Base-by-base conservation (phyloP, 192 early-diverging fungal genomes). In the Coemansia sp. region DNA sequence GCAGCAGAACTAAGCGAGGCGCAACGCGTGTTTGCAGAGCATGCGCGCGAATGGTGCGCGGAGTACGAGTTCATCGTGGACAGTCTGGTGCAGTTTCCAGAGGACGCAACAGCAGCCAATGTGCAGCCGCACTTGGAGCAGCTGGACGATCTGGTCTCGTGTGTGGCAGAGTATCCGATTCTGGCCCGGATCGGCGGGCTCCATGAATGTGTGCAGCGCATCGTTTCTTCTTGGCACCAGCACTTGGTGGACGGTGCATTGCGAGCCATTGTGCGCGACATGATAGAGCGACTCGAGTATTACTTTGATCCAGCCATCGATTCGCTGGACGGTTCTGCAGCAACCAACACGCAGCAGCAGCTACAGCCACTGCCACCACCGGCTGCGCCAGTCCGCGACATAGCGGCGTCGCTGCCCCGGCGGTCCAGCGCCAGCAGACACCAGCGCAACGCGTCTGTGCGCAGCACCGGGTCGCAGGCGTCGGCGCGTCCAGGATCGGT, bases 11-110 rank as follows among this genome's bases (percentile, higher is more conserved):
- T 78, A n/a, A 47, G 17, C 14, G 48, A 45, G 13, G 75, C 75
- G 11, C 75, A 78, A 20, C 44, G 38, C 31, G 68, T 27, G 14
- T 78, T 78, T 29, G 44, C 47, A 2, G 57, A 68, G 55, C 59
- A 65, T 22, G 41, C 71, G 25, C 41, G 33, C 0, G 75, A 78
- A 36, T 78, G 75, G 75, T 54, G 57, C 19, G 38, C 58, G 2
- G 75, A 78, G n/a, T 78, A 78, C 41, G 75, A 78, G 59, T 72
- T 72, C 47, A 78, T 78, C 17, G 42, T 62, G 10, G 75, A 78
- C 27, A 72, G 66, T 20, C 33, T 78, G 57, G 38, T 78, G 5
- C 65, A 67, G 42, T 67, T 65, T 20, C 75, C 75, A 5, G 75
- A 65, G 40, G 75, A 78, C 25, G 47, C 64, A 14, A 42, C 64